A percentile compares a stretch with the other conserved stretches of the same genome.
These are phyloP conservation scores for Paramecium pentaurelia DNA, from an alignment of 73 alveolate genomes.

Conservation along the genomic window DNA sequence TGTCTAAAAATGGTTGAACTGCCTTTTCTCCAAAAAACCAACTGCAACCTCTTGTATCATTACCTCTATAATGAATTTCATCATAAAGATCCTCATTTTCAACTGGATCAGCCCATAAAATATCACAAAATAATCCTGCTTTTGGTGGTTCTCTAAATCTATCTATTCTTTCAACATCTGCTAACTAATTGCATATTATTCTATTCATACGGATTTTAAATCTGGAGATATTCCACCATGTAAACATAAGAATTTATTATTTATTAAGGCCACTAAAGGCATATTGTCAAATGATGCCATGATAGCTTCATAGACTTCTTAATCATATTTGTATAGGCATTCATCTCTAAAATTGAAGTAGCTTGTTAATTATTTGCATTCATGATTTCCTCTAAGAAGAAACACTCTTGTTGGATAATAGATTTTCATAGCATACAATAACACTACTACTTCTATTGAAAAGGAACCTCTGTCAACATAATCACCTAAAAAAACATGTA, in stretches of 20 bases:
- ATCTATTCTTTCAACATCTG: slow-evolving; percentile 71
- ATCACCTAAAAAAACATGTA: slow-evolving; percentile 77
- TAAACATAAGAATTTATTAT: slow-evolving; percentile 77
- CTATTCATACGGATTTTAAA: slow-evolving; percentile 58
- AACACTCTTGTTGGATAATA: slow-evolving; percentile 75
- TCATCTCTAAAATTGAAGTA: slow-evolving; percentile 83
- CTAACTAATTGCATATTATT: slow-evolving; percentile 41
- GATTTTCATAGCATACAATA: slow-evolving; percentile 71
- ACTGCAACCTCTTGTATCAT: slow-evolving; percentile 78
- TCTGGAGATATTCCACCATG: slow-evolving; percentile 93
- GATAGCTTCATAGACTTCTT: slow-evolving; percentile 76
- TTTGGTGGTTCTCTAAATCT: slow-evolving; percentile 84
- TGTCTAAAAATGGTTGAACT: slow-evolving; percentile 57
- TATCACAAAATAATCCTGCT: slow-evolving; percentile 83
- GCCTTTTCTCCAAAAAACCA: slow-evolving; percentile 74
- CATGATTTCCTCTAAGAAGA: slow-evolving; percentile 89
- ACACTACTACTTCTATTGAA: slow-evolving; percentile 72
- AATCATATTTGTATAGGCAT: slow-evolving; percentile 71
- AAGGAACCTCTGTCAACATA: slow-evolving; percentile 83
- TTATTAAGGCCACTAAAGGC: slow-evolving; percentile 79
- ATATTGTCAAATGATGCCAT: slow-evolving; percentile 81
- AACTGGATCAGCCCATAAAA: slow-evolving; percentile 88
- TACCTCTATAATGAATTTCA: slow-evolving; percentile 64
- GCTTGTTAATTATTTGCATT: slow-evolving; percentile 83
- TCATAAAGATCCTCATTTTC: slow-evolving; percentile 73